Evolutionary conservation across 2,329 filamentous ascomycete genomes (phyloP).

Genomic region (Botrytis pseudocinerea): DNA sequence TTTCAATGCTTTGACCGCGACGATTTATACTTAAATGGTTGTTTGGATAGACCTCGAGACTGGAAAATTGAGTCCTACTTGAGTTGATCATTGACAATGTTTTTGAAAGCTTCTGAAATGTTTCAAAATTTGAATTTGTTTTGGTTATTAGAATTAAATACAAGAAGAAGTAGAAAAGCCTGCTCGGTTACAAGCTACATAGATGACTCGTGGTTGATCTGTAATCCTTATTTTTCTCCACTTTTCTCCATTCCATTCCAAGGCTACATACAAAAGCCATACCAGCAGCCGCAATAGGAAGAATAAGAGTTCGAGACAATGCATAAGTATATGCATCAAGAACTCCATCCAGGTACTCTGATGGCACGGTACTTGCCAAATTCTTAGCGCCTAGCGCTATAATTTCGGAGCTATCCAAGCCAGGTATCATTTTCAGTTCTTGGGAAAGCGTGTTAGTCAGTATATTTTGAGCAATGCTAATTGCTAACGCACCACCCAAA

Average conservation of each 20-base stretch:
- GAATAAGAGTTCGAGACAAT: not conserved
- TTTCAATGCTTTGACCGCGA: constrained; percentile 70
- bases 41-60: not conserved
- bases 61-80: not conserved
- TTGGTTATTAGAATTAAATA: not conserved
- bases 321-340: not conserved
- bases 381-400: constrained; percentile 44
- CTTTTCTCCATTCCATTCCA: not conserved
- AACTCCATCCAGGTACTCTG: not conserved
- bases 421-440: constrained; percentile 32
- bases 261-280: not conserved
- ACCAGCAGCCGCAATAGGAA: not conserved
- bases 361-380: not conserved
- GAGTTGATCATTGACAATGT: not conserved
- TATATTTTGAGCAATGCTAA: constrained; percentile 11
- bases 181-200: not conserved
- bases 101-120: not conserved
- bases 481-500: not conserved
- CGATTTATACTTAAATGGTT: constrained; percentile 60
- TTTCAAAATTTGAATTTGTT: not conserved
- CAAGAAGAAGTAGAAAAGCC: not conserved
- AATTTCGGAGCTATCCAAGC: constrained; percentile 43
- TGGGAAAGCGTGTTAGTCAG: not conserved
- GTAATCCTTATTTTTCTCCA: not conserved
- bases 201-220: too few species aligned